phyloP scores from a whole-genome alignment of 2,329 filamentous ascomycete species.

The Microascus cirrosus region DNA sequence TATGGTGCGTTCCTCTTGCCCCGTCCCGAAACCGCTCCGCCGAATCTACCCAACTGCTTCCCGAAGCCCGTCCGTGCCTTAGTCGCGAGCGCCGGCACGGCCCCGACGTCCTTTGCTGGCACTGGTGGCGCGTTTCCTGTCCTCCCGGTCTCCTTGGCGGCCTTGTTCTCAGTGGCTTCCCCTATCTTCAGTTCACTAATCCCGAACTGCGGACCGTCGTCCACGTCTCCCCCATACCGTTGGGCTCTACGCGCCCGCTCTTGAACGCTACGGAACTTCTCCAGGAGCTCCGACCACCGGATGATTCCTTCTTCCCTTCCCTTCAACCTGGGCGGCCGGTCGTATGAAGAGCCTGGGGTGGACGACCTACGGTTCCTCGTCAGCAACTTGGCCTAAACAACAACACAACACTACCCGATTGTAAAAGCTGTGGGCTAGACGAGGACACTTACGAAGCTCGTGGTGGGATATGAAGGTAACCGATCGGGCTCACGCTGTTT shows the following conservation, averaged over 20 bases:
- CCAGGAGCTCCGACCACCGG: constrained; percentile 82
- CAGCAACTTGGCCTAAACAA: background rate
- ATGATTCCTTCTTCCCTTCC: constrained; percentile 74
- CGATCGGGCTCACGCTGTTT: constrained; percentile 95
- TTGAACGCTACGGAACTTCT: constrained; percentile 88
- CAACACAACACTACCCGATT: too few species aligned
- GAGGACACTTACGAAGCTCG: constrained; percentile 1
- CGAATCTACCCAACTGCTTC: constrained; percentile 57
- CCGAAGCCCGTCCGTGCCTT: constrained; percentile 52
- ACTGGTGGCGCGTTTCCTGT: constrained; percentile 22
- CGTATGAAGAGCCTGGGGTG: constrained; percentile 43
- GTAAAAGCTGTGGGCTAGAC: constrained; percentile 7
- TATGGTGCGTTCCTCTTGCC: constrained; percentile 33
- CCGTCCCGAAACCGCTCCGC: constrained; percentile 58
- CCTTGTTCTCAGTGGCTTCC: constrained; percentile 27
- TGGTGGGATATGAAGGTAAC: constrained; percentile 76
- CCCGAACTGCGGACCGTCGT: constrained; percentile 33
- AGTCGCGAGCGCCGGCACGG: constrained; percentile 29
- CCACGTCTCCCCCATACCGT: constrained; percentile 40
- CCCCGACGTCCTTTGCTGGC: constrained; percentile 36
- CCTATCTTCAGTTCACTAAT: constrained; percentile 28
- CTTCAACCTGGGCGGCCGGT: constrained; percentile 68
- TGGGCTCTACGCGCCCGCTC: constrained; percentile 70
- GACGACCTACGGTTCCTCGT: background rate
- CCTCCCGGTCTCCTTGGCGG: constrained; percentile 25